Evolutionary conservation across 108 stramenopile genomes (phyloP).

Genomic region (Skeletonema marinoi): DNA sequence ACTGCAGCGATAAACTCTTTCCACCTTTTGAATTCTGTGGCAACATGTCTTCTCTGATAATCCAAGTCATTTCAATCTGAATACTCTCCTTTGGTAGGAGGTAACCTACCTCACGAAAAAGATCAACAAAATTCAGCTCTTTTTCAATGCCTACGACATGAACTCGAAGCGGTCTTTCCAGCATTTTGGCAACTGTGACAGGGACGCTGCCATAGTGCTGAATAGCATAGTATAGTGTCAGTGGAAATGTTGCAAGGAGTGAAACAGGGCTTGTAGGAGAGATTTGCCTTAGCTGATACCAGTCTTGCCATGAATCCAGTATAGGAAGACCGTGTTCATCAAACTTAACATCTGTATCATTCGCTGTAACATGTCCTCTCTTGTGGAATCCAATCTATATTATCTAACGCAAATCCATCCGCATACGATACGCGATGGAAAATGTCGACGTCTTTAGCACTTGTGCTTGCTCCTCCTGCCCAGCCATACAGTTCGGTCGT

Average conservation of each 20-base stretch:
- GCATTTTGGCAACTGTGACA: slow-evolving; percentile 78
- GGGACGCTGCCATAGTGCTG: slow-evolving; percentile 69
- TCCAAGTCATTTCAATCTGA: slow-evolving; percentile 71
- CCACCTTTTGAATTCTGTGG: slow-evolving; percentile 37
- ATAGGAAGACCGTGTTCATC: slow-evolving; percentile 56
- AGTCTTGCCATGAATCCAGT: slow-evolving; percentile 74
- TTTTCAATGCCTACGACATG: slow-evolving; percentile 89
- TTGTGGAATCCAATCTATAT: slow-evolving; percentile 56
- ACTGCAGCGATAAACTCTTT: slow-evolving; percentile 40
- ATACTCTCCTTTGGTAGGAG: slow-evolving; percentile 64
- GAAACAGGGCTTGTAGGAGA: slow-evolving; percentile 68
- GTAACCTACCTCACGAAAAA: slow-evolving; percentile 75
- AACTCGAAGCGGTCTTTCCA: slow-evolving; percentile 69
- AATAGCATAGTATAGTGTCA: slow-evolving; percentile 82
- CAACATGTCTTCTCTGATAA: slow-evolving; percentile 85
- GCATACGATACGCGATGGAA: slow-evolving; percentile 52
- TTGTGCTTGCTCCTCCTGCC: slow-evolving; percentile 65
- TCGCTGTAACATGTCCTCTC: slow-evolving; percentile 48
- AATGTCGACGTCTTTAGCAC: slow-evolving; percentile 65
- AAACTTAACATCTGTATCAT: slow-evolving; percentile 12
- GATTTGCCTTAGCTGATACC: slow-evolving; percentile 69
- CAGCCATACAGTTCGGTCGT: slow-evolving; percentile 77
- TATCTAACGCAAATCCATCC: slow-evolving; percentile 67
- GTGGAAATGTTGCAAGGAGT: slow-evolving; percentile 77
- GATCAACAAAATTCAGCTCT: slow-evolving; percentile 88